Conservation (phyloP, 1,139 yeast genomes). For the Yamadazyma sp. region DNA sequence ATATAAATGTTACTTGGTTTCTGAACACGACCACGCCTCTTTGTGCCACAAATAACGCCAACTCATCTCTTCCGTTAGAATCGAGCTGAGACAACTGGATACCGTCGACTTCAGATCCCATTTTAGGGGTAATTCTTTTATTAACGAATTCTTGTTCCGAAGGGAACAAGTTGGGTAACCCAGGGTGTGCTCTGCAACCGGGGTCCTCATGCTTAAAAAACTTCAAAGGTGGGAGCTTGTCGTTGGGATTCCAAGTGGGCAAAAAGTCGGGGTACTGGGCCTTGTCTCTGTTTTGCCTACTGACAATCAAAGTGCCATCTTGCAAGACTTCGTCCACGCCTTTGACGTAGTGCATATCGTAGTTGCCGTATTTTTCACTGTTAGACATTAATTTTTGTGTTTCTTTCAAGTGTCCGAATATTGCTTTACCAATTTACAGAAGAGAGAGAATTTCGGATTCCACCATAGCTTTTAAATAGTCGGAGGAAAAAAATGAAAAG, state of each 20-base stretch:
- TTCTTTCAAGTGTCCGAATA: not conserved
- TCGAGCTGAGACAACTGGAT: conserved; percentile 53
- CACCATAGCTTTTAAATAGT: conserved; percentile 1
- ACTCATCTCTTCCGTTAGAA: conserved; percentile 55
- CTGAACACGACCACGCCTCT: conserved; percentile 67
- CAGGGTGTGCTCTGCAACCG: conserved; percentile 55
- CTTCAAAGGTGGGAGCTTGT: conserved; percentile 43
- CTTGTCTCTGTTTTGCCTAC: conserved; percentile 27
- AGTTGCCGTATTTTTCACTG: conserved; percentile 30
- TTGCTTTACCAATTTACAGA: too few relatives aligned
- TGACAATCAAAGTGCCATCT: conserved; percentile 37
- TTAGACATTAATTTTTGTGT: conserved; percentile 11
- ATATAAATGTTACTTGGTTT: conserved; percentile 57
- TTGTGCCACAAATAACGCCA: conserved; percentile 60
- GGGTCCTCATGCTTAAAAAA: conserved; percentile 53
- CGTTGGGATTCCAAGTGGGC: conserved; percentile 52
- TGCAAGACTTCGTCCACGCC: conserved; percentile 39
- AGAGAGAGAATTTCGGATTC: not conserved
- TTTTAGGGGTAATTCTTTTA: conserved; percentile 54
- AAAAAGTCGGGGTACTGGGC: conserved; percentile 41
- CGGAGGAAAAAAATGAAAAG: not conserved
- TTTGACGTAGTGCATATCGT: conserved; percentile 41
- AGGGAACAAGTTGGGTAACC: conserved; percentile 48
- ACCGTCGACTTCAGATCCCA: conserved; percentile 63
- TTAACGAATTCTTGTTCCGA: conserved; percentile 23